These are phyloP conservation scores for Spergularia azorica DNA, from an alignment of 179 eudicot genomes.

Conservation along the genomic window DNA sequence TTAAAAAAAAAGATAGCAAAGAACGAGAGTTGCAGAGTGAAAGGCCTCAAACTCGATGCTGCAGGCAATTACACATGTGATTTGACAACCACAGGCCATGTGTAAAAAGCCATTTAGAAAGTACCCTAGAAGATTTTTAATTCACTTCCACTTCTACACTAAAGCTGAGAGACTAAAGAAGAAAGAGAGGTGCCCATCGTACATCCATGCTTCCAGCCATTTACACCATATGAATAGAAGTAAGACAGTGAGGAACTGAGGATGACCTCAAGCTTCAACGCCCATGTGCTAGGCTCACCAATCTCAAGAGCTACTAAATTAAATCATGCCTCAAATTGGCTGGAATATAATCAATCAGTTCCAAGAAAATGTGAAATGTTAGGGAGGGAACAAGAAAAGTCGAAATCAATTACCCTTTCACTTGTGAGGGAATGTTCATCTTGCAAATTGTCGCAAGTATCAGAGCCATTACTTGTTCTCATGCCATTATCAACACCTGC, in stretches of 20 bases:
- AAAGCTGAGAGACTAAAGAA: not conserved
- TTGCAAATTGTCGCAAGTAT: constrained; percentile 25
- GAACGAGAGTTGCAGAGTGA: not conserved
- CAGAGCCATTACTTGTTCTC: constrained; percentile 28
- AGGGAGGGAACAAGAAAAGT: not conserved
- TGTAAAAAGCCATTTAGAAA: not conserved
- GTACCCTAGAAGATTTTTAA: not conserved
- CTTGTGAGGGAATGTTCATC: constrained; percentile 26
- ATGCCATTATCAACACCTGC: constrained; percentile 31
- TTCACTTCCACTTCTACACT: not conserved
- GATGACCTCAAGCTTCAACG: not conserved
- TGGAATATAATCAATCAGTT: not conserved
- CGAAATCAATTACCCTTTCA: constrained; percentile 42
- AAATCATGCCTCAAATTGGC: not conserved
- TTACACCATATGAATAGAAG: not conserved
- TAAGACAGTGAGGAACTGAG: not conserved
- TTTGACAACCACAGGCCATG: not conserved
- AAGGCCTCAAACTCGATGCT: not conserved
- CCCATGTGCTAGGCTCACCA: not conserved
- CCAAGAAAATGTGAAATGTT: not conserved
- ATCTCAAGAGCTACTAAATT: not conserved
- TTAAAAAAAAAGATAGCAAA: not conserved
- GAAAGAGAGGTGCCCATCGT: not conserved
- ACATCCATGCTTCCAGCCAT: not conserved
- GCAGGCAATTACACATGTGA: not conserved